Conservation (phyloP, 1,139 yeast species). For the Diutina neorugosa region DNA sequence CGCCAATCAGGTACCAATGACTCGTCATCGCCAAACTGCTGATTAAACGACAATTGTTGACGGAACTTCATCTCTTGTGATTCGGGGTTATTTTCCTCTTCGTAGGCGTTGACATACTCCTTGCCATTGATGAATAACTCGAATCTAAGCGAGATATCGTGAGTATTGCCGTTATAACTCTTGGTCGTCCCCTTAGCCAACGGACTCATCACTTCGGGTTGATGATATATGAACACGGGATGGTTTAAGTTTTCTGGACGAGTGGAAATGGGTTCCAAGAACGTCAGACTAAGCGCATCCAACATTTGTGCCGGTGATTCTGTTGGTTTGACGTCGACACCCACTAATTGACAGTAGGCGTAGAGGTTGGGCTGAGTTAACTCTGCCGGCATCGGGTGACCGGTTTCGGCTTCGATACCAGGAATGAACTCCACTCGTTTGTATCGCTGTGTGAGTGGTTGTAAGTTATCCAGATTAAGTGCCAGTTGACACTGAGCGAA, state of each 20-base stretch:
- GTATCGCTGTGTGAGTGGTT: slow-evolving; percentile 11
- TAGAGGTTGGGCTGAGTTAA: slow-evolving; percentile 27
- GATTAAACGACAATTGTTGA: slow-evolving; percentile 38
- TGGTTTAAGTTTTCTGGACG: slow-evolving; percentile 11
- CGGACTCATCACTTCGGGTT: slow-evolving; percentile 81
- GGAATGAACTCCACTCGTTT: slow-evolving; percentile 47
- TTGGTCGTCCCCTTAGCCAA: slow-evolving; percentile 54
- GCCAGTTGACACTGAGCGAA: slow-evolving; percentile 22
- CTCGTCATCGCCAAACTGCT: slow-evolving; percentile 45
- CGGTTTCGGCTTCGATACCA: slow-evolving; percentile 37
- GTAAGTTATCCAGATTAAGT: slow-evolving; percentile 5
- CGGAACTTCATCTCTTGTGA: slow-evolving; percentile 51
- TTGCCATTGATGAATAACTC: slow-evolving; percentile 73
- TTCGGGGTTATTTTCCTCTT: slow-evolving; percentile 85
- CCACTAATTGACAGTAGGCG: slow-evolving; percentile 20
- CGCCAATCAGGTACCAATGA: slow-evolving; percentile 59
- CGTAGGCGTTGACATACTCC: slow-evolving; percentile 90
- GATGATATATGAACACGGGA: slow-evolving; percentile 72
- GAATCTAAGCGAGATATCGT: slow-evolving; percentile 54
- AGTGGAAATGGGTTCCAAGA: slow-evolving; percentile 49
- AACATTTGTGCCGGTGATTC: slow-evolving; percentile 45
- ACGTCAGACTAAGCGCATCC: slow-evolving; percentile 51
- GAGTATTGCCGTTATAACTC: slow-evolving; percentile 14
- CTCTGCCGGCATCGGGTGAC: slow-evolving; percentile 24
- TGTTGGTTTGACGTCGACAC: slow-evolving; percentile 26